A percentile compares a stretch with the other conserved stretches of the same genome.
Evolutionary conservation across 1,284 basidiomycete genomes (phyloP).

Genomic region (Cutaneotrichosporon daszewskae): DNA sequence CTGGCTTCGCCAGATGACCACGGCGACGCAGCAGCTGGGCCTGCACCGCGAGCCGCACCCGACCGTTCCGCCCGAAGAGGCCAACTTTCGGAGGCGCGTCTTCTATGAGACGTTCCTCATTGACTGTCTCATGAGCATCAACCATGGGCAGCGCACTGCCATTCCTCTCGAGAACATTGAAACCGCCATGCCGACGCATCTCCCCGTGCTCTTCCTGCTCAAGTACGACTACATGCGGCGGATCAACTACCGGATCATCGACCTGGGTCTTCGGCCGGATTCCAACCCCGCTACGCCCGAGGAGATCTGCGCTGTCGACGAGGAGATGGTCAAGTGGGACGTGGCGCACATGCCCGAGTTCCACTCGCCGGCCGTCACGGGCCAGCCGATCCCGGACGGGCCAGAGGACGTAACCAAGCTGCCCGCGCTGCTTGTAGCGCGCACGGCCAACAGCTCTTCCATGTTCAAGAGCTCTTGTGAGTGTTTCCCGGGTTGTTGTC

Average conservation of each 20-base stretch:
- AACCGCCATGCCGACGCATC: slow-evolving; percentile 23
- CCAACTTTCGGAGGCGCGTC: slow-evolving; percentile 36
- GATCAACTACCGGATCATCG: slow-evolving; percentile 29
- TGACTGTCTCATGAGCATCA: slow-evolving; percentile 37
- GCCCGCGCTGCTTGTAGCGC: too few relatives aligned
- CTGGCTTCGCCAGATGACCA: slow-evolving; percentile 40
- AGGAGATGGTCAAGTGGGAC: slow-evolving; percentile 23
- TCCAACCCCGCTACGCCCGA: slow-evolving; percentile 25
- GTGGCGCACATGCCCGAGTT: slow-evolving; percentile 16
- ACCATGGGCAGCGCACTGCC: slow-evolving; percentile 36
- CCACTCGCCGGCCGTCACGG: slow-evolving; percentile 32
- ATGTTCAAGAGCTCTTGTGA: slow-evolving; percentile 37
- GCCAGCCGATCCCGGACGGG: slow-evolving; percentile 23
- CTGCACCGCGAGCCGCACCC: slow-evolving; percentile 41
- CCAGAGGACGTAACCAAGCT: not conserved
- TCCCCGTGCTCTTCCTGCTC: slow-evolving; percentile 4
- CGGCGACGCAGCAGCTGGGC: slow-evolving; percentile 35
- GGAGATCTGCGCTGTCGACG: slow-evolving; percentile 23
- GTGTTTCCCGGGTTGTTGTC: slow-evolving; percentile 1
- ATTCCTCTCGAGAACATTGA: slow-evolving; percentile 37
- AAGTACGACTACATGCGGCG: slow-evolving; percentile 37
- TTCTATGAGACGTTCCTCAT: slow-evolving; percentile 38
- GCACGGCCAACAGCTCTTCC: slow-evolving; percentile 28
- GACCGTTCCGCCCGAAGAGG: slow-evolving; percentile 30
- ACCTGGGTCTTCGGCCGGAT: slow-evolving; percentile 37